These are phyloP conservation scores for Orbilia javanica DNA, from an alignment of 2,329 filamentous ascomycete genomes.

Conservation along the genomic window DNA sequence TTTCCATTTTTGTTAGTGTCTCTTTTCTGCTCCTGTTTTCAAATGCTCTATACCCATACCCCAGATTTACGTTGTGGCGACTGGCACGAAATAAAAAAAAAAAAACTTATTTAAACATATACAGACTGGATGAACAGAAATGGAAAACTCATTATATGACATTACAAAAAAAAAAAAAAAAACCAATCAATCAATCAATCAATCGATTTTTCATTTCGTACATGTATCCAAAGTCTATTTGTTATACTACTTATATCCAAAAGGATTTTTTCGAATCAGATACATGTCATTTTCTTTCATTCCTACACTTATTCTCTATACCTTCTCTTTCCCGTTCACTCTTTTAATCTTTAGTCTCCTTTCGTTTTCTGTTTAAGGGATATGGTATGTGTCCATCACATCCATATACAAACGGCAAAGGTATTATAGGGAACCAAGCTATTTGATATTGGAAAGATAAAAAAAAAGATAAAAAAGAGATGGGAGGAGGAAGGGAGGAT, in stretches of 20 bases:
- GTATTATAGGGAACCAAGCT: too few relatives aligned
- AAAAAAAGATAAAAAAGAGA: too few relatives aligned
- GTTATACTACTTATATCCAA: not conserved
- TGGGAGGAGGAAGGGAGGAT: too few relatives aligned
- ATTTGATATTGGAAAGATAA: too few relatives aligned
- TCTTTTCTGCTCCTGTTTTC: not conserved
- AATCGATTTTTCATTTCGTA: too few relatives aligned
- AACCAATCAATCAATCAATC: too few relatives aligned
- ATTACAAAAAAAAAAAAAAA: not conserved
- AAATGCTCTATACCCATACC: constrained; percentile 54
- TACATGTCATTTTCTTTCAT: not conserved
- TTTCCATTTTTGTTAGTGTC: constrained; percentile 28
- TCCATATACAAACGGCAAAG: too few relatives aligned
- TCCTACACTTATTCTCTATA: not conserved
- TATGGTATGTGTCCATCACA: too few relatives aligned
- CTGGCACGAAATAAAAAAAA: constrained; percentile 22
- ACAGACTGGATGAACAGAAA: constrained; percentile 16
- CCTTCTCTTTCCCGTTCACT: not conserved
- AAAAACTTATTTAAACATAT: not conserved
- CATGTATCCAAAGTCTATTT: not conserved
- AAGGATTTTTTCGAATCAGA: not conserved
- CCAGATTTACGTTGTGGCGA: constrained; percentile 34
- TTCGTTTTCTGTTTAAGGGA: not conserved
- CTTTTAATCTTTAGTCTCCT: not conserved
- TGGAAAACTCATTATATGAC: constrained; percentile 2